Evolutionary conservation across 768 basidiomycete genomes (phyloP), one percentile per base, ranked within the genome.

Genomic region (Guyanaporus albipodus): DNA sequence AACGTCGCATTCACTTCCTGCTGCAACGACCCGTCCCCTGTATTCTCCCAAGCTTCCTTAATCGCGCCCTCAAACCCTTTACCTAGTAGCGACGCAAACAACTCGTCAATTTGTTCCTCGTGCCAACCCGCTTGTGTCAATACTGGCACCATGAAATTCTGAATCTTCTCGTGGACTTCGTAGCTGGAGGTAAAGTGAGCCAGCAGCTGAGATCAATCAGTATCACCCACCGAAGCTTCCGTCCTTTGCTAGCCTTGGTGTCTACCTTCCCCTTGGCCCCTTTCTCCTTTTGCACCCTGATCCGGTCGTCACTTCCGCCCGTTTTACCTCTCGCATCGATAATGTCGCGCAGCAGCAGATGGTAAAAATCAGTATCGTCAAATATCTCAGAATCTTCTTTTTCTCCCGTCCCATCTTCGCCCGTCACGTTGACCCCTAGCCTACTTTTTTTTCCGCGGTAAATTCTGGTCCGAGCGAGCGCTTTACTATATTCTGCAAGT

Each of bases 111-210:
- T 70, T 98, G 96, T 60, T 92, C 91, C 49, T 97, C 92, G 53
- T 95, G 91, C 96, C 96, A 99, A 45, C 71, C 76, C 23, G 81
- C 82, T 27, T 68, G 63, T 17, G 55, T 53, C 7, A 80, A 78
- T 11, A 93, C 83, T 6, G 95, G 95, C 2, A 93, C 90, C 87
- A 95, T 95, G 63, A 97, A 98, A 66, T 93, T 92, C 65, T 93
- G 90, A 40, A 96, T 72, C 70, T 96, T 98, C 58, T 98, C 93
- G 60, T 98, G 96, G 2, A 90, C 83, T 53, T 95, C 87, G 64
- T 92, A 96, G 45, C 90, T 88, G 62, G 24, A n/a, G 39, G 42
- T 17, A 37, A 23, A n/a, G 46, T 43, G 46, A 39, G 59, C 19
- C 17, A 14, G 28, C 18, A 32, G 27, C 29, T 29, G 35, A 15